Conservation (phyloP, 2,329 filamentous ascomycete species). For the Hymenoscyphus salicellus region DNA sequence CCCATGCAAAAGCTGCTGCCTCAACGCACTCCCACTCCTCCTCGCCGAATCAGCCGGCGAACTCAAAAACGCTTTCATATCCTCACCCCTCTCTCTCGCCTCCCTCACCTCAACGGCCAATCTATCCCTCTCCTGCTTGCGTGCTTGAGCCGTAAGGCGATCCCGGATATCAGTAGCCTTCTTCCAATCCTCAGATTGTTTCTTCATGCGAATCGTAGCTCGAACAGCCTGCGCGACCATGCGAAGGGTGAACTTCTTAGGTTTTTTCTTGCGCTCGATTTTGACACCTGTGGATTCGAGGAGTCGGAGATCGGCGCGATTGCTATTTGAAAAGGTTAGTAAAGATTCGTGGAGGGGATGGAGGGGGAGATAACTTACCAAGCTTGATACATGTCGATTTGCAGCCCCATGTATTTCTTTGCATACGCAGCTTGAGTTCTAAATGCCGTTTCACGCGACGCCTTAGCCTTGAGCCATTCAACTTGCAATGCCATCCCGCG, state of each 20-base stretch:
- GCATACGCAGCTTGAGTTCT: conserved; percentile 78
- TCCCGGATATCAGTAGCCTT: conserved; percentile 46
- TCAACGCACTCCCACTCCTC: not conserved
- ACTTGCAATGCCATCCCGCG: conserved; percentile 85
- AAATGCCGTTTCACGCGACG: conserved; percentile 76
- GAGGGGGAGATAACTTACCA: conserved; percentile 63
- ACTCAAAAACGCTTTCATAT: not conserved
- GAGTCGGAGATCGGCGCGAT: conserved; percentile 84
- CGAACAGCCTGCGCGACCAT: conserved; percentile 48
- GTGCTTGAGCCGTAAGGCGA: conserved; percentile 28
- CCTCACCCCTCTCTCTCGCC: not conserved
- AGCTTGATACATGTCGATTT: conserved; percentile 79
- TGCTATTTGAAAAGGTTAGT: conserved; percentile 53
- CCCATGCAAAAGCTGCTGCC: not conserved
- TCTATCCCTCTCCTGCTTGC: conserved; percentile 25
- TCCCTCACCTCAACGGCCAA: conserved; percentile 8
- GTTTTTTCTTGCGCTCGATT: conserved; percentile 17
- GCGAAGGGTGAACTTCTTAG: conserved; percentile 38
- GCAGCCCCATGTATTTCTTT: conserved; percentile 77
- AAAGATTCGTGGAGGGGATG: conserved; percentile 5
- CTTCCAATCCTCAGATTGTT: conserved; percentile 48
- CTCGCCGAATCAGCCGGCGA: not conserved
- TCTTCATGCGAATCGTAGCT: conserved; percentile 50
- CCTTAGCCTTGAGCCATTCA: conserved; percentile 80
- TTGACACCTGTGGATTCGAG: conserved; percentile 76